phyloP scores from a whole-genome alignment of 345 rosid species.

The Hibiscus tridactylites region DNA sequence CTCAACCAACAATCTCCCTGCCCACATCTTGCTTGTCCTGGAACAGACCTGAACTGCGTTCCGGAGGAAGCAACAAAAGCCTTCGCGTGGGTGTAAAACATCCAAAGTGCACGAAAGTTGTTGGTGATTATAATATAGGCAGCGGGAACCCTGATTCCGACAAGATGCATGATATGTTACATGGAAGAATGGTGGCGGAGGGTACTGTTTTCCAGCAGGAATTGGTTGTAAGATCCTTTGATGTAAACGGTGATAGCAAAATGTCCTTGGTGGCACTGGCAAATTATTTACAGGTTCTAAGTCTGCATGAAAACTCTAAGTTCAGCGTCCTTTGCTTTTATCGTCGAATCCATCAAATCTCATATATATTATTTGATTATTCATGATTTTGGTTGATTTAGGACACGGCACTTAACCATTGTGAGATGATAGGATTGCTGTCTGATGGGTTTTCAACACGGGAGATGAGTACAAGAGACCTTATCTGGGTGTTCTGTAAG shows the following conservation, averaged over 20 bases:
- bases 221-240: slow-evolving; percentile 19
- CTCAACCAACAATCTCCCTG: background rate
- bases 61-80: background rate
- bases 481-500: no score
- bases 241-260: slow-evolving; percentile 10
- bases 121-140: no score
- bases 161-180: background rate
- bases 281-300: slow-evolving; percentile 20
- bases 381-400: background rate
- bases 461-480: no score
- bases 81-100: background rate
- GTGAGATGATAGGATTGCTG: no score
- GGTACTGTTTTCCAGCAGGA: slow-evolving; percentile 15
- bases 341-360: no score
- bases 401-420: no score
- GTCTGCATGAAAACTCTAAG: no score
- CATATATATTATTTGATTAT: background rate
- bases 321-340: no score
- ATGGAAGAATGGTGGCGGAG: slow-evolving; percentile 15
- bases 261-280: slow-evolving; percentile 11
- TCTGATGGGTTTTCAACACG: no score
- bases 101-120: background rate
- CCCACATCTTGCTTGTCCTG: background rate
- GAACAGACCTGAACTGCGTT: background rate
- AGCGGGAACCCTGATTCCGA: background rate